Evolutionary conservation across 2,329 filamentous ascomycete genomes (phyloP), one percentile per base, ranked within the genome.

Genomic region (Orbilia javanica): DNA sequence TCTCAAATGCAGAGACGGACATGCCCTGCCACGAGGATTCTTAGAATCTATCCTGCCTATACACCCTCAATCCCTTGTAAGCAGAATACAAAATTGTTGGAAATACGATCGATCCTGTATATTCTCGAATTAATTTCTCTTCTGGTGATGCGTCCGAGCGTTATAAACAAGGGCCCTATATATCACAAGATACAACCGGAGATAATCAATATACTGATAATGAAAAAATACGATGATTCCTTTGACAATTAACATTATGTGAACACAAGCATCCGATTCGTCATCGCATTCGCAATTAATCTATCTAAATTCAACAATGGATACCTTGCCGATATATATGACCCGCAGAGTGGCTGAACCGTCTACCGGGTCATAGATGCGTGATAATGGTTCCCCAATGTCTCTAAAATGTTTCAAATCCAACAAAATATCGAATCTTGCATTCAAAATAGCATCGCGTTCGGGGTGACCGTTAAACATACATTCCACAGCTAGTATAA

Each of bases 1-100:
- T 70, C 66, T 70, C 66, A 70, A 25, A 70, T 50, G 50, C 52
- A 36, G 20, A 36, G 52, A 36, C 52, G 52, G 52, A 13, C 11
- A 3, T 34, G 25, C 25, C 27, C 50, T 29, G 25, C 50, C 50
- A n/a, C 27, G 29, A 34, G 36, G 52, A 57, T 57, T 57, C 52
- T 31, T 57, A 57, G 1, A 29, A 57, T 36, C 18, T 27, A 57
- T 36, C 52, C 27, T 34, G 52, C 34, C 11, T 4, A 53, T 31
- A 53, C 22, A 50, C 3, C 20, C 8, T 11, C 3, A 50, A 27
- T 20, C 20, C 46, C 4, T 50, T 5, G n/a, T 18, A 20, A 25
- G 27, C 2, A 5, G 10, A 34, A 34, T 34, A 34, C 10, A 50
- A 50, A 13, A 3, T 27, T 31, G 11, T 44, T 20, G 20, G n/a